A percentile compares a stretch with the other conserved stretches of the same genome.
phyloP scores from a whole-genome alignment of 1,139 yeast genomes.

The Lodderomyces oxycetoniae region DNA sequence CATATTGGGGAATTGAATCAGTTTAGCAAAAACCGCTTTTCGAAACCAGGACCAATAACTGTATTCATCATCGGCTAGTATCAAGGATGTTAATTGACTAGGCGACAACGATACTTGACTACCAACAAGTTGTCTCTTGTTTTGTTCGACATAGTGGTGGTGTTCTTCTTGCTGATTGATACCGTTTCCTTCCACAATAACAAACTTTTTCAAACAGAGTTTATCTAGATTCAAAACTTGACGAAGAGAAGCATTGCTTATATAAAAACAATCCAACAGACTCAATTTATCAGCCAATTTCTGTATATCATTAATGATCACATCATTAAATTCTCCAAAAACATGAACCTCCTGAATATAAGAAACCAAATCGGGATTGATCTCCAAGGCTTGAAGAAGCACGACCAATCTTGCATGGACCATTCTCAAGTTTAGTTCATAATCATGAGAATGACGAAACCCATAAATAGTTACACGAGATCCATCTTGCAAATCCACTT shows the following conservation, averaged over 20 bases:
- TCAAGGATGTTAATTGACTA: conserved; percentile 13
- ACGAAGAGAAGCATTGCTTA: conserved; percentile 17
- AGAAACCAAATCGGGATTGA: conserved; percentile 25
- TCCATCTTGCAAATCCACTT: conserved; percentile 23
- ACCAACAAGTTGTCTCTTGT: too few species aligned
- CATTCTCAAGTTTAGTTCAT: conserved; percentile 18
- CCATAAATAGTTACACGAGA: conserved; percentile 25
- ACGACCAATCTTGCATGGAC: conserved; percentile 28
- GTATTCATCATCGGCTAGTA: conserved; percentile 15
- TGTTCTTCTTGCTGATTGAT: too few species aligned
- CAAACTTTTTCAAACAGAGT: too few species aligned
- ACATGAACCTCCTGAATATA: conserved; percentile 23
- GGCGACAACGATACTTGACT: too few species aligned
- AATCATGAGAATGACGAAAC: conserved; percentile 11
- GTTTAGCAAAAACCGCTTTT: conserved; percentile 7
- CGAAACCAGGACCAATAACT: conserved; percentile 18
- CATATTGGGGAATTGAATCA: conserved; percentile 9
- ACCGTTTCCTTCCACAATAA: too few species aligned
- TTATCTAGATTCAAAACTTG: neutral
- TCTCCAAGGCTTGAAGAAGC: conserved; percentile 22
- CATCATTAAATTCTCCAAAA: conserved; percentile 13
- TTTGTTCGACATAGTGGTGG: too few species aligned
- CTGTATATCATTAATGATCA: conserved; percentile 11
- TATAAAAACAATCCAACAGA: conserved; percentile 14
- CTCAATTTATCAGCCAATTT: conserved; percentile 9